Conservation (phyloP, 208 protist species). For the Leptomonas pyrrhocoris region DNA sequence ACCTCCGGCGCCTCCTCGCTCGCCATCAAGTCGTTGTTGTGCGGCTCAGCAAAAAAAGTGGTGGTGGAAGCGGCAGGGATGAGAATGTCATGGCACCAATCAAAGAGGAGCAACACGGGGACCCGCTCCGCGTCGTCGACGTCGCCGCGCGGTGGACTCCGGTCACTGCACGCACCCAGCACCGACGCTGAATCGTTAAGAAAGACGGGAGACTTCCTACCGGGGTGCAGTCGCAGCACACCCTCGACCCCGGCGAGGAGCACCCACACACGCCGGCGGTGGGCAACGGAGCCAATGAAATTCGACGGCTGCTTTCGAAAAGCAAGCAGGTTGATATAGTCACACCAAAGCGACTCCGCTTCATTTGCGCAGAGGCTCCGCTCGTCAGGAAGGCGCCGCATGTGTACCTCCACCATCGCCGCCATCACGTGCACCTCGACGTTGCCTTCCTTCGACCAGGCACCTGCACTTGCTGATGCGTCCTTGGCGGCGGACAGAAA, state of each 20-base stretch:
- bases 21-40: neutral
- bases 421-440: constrained; percentile 17
- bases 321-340: neutral
- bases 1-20: constrained; percentile 2
- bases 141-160: neutral
- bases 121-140: neutral
- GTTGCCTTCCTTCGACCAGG: neutral
- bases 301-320: constrained; percentile 14
- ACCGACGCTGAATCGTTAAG: neutral
- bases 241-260: constrained; percentile 22
- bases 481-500: constrained; percentile 14
- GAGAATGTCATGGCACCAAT: constrained; percentile 10
- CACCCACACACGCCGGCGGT: constrained; percentile 17
- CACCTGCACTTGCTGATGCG: neutral
- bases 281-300: neutral
- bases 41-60: neutral
- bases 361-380: no score
- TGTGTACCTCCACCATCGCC: neutral
- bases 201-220: neutral
- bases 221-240: constrained; percentile 1
- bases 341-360: neutral
- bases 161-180: neutral
- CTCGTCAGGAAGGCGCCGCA: neutral
- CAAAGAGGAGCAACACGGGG: neutral
- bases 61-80: neutral